Evolutionary conservation across 139 green algal genomes (phyloP).

Genomic region (Monoraphidium neglectum): DNA sequence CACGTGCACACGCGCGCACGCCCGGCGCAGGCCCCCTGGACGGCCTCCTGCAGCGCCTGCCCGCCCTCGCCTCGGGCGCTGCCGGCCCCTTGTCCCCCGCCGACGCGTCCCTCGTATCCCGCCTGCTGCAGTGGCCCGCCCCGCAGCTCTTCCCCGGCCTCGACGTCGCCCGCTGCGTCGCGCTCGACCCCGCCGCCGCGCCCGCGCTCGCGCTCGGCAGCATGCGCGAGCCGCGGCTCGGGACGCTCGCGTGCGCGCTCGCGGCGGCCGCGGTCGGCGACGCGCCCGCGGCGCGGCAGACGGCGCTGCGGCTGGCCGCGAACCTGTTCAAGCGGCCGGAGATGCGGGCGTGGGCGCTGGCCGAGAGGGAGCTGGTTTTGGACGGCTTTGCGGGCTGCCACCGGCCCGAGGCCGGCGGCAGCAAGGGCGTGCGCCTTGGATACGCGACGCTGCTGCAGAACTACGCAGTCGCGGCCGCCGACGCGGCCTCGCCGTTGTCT

Average conservation of each 20-base stretch:
- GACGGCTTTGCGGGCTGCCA: slow-evolving; percentile 40
- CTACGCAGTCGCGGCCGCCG: slow-evolving; percentile 32
- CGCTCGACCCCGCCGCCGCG: slow-evolving; percentile 46
- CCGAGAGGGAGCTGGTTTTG: slow-evolving; percentile 36
- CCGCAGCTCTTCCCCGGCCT: slow-evolving; percentile 72
- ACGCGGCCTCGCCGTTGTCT: not conserved
- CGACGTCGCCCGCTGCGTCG: slow-evolving; percentile 68
- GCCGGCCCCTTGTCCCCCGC: not conserved
- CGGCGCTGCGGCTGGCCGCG: slow-evolving; percentile 57
- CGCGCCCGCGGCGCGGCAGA: slow-evolving; percentile 55
- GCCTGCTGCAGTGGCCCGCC: slow-evolving; percentile 70
- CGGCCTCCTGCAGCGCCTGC: slow-evolving; percentile 46
- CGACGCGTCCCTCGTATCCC: slow-evolving; percentile 31
- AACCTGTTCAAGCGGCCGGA: slow-evolving; percentile 57
- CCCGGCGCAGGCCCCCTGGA: slow-evolving; percentile 42
- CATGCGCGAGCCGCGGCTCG: slow-evolving; percentile 12
- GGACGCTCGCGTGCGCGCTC: slow-evolving; percentile 40
- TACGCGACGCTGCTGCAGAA: slow-evolving; percentile 75
- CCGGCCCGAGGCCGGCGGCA: not conserved
- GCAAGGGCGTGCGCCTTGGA: slow-evolving; percentile 63
- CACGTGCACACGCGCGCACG: no score
- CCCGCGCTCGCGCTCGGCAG: slow-evolving; percentile 27
- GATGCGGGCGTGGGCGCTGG: slow-evolving; percentile 38
- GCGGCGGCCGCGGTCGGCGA: slow-evolving; percentile 36
- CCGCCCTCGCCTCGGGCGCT: slow-evolving; percentile 2